phyloP scores from a whole-genome alignment of 2,329 filamentous ascomycete species.

The Aspergillus tamarii region DNA sequence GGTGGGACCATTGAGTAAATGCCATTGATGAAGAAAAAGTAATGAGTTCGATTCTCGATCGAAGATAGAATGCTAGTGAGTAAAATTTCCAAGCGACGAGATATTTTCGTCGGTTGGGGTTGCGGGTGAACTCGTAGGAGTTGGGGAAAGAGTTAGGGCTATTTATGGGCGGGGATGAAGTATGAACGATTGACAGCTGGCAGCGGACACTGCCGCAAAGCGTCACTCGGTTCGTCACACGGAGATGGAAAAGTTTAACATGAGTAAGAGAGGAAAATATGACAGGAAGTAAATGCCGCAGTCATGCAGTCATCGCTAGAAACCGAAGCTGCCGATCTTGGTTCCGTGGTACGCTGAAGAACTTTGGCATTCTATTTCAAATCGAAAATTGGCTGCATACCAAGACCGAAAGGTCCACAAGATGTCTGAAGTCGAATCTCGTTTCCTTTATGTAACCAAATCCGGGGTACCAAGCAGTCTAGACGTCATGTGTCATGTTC shows the following conservation, averaged over 20 bases:
- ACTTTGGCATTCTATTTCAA: neutral
- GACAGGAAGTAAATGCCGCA: neutral
- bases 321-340: neutral
- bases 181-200: neutral
- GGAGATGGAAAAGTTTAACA: neutral
- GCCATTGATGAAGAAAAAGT: neutral
- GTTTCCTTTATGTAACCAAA: too few species aligned
- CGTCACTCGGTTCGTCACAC: neutral
- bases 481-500: too few species aligned
- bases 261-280: neutral
- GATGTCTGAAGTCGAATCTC: too few species aligned
- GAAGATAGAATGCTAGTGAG: neutral
- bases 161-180: neutral
- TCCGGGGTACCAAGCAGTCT: too few species aligned
- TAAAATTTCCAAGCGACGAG: neutral
- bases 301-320: neutral
- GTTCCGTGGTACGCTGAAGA: neutral
- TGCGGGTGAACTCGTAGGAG: neutral
- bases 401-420: too few species aligned
- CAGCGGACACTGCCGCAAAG: slow-evolving; percentile 2
- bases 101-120: neutral
- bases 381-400: neutral
- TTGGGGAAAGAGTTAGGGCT: neutral
- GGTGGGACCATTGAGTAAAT: neutral
- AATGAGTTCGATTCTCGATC: neutral